Base-by-base conservation (phyloP, 441 rosid species). In the Gossypium lobatum region DNA sequence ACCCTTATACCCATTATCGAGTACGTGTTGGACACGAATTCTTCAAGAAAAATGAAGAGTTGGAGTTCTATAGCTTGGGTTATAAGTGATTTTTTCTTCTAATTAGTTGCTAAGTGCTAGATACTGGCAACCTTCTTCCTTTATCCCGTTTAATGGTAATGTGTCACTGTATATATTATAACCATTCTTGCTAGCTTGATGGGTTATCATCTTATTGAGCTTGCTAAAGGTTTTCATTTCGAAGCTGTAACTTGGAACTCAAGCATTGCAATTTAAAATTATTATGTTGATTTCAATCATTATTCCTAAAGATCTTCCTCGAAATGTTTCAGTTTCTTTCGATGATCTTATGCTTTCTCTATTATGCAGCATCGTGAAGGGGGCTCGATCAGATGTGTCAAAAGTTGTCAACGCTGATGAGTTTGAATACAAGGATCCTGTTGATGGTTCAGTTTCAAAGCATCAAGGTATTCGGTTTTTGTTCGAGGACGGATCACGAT, bases 391-490 rank as follows among this genome's bases (percentile, higher is more conserved):
- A 2, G 93, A 91, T 71, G 96, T 91, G 67, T 84, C 98, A 0
- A 89, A 85, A 68, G 93, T 93, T 72, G 85, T 80, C 70, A 61
- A 82, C 80, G 97, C 89, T 6, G 98, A 93, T 81, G 98, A 93
- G 77, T 95, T 95, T 73, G 97, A 95, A 80, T 95, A 93, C 88
- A 90, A 89, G 78, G 99, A 95, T 76, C 97, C 97, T 55, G 97
- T 93, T 63, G 99, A 95, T 80, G 93, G 93, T 73, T 95, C 99
- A 60, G 75, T 95, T 80, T 90, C 99, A 8, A 86, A 86, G 83
- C 96, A 90, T 82, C 98, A 93, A 83, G 98, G 99, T 37, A 86
- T 95, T 70, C 91, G 98, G 52, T 95, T 90, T 81, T 77, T 95
- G 83, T 93, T 95, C 50, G 95, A 87, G 82, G 99, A 95, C 71